Evolutionary conservation across 441 rosid genomes (phyloP).

Genomic region (Viola pubescens): DNA sequence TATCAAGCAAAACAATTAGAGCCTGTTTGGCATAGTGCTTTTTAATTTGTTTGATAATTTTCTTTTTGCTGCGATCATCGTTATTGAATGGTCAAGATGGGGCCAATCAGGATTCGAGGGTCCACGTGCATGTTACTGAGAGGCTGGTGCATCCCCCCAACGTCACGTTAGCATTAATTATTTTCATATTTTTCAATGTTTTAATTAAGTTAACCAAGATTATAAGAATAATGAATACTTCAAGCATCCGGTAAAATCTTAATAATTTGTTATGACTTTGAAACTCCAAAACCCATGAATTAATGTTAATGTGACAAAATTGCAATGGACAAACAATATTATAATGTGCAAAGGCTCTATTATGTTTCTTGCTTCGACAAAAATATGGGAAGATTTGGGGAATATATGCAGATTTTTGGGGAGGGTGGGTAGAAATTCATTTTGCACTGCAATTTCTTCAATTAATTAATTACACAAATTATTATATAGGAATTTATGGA

Average conservation of each 20-base stretch:
- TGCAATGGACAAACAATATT: neutral
- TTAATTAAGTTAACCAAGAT: neutral
- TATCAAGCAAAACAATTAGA: too few species aligned
- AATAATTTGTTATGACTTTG: too few species aligned
- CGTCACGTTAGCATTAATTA: slow-evolving; percentile 12
- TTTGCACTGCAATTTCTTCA: neutral
- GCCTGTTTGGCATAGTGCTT: too few species aligned
- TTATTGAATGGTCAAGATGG: slow-evolving; percentile 16
- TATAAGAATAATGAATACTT: too few species aligned
- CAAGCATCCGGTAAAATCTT: too few species aligned
- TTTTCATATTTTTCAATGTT: slow-evolving; percentile 1
- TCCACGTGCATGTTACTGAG: slow-evolving; percentile 28
- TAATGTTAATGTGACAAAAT: neutral
- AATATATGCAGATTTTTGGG: slow-evolving; percentile 9
- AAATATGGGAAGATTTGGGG: slow-evolving; percentile 9
- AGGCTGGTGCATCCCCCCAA: slow-evolving; percentile 41
- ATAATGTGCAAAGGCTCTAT: neutral
- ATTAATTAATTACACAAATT: too few species aligned
- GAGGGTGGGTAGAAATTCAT: slow-evolving; percentile 1
- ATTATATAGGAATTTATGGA: too few species aligned
- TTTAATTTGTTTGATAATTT: slow-evolving; percentile 2
- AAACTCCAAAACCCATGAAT: neutral
- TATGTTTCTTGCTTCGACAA: neutral
- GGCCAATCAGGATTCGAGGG: slow-evolving; percentile 17
- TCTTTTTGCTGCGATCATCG: neutral